Evolutionary conservation across 2,329 filamentous ascomycete species (phyloP), one percentile per base, ranked within the genome.

Genomic region (Microcera coccophila): DNA sequence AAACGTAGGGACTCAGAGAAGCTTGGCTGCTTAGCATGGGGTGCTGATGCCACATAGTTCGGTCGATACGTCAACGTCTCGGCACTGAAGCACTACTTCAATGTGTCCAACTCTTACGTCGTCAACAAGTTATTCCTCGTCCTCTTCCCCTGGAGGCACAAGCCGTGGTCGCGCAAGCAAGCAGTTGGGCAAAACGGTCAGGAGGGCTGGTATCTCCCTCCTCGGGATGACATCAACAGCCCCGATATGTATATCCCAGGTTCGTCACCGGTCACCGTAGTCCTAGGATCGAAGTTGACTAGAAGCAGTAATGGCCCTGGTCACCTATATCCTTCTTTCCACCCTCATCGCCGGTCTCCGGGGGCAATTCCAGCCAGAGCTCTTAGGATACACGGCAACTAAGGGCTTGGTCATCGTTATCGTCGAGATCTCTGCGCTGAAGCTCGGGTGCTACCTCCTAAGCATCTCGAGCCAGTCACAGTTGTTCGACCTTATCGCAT

Each of bases 211-310:
- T 98, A 93, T 68, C 78, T 96, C 7, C 89, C 93, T 4, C 93
- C 93, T 2, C 79, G 93, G 52, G 91, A 98, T 66, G 93, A 98
- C 62, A 76, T 97, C 67, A 98, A 98, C 70, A 94, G 89, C 53
- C 93, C 94, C 14, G 93, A 98, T 69, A 97, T 98, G 90, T 98
- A 98, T 71, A 98, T 98, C 58, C 90, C 90, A 45, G 68, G 71
- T 75, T 56, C 26, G 68, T 60, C 22, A 22, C 10, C 3, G 16
- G 21, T 14, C 21, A 16, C 5, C n/a, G 8, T 8, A 18, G 3
- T 20, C 12, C 17, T 15, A 17, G 17, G 17, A 19, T 17, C n/a
- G 17, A 37, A 36, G 37, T 62, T 64, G 41, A 64, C 53, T 12
- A 8, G 5, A 8, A 36, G 19, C 22, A 66, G 85, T 94, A 60